These are phyloP conservation scores for Sporothrix euskadiensis DNA, from an alignment of 2,329 filamentous ascomycete species.

Conservation along the genomic window DNA sequence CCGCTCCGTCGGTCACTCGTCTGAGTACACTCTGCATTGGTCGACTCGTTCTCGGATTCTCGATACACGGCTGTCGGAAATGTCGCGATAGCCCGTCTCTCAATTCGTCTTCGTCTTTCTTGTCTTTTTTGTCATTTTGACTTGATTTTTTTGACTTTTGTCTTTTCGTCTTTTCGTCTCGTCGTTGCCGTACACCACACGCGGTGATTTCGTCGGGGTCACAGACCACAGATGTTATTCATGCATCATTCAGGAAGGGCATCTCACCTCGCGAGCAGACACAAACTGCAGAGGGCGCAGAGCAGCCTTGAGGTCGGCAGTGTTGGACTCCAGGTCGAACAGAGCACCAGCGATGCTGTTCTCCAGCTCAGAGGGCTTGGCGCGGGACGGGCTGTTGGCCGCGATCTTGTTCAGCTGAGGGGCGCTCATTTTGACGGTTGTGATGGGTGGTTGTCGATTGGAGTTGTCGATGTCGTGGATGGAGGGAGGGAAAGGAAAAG, in stretches of 20 bases:
- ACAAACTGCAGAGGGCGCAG: constrained; percentile 98
- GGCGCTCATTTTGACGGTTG: constrained; percentile 52
- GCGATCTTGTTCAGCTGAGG: constrained; percentile 95
- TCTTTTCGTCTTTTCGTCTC: not conserved
- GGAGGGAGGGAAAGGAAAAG: not conserved
- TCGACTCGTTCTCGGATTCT: constrained; percentile 1
- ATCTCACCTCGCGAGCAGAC: constrained; percentile 98
- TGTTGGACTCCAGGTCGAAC: constrained; percentile 99
- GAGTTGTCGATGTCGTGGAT: not conserved
- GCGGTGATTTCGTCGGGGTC: not conserved
- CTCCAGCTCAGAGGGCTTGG: constrained; percentile 97
- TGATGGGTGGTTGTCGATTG: constrained; percentile 23
- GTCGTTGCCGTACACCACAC: not conserved
- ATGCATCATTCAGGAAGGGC: constrained; percentile 25
- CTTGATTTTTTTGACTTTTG: too few species aligned
- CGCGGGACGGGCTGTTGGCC: constrained; percentile 91
- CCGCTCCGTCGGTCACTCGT: constrained; percentile 3
- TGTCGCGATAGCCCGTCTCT: not conserved
- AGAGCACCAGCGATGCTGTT: constrained; percentile 94
- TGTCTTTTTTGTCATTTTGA: too few species aligned
- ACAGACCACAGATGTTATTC: constrained; percentile 24
- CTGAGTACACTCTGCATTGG: not conserved
- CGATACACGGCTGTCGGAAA: not conserved
- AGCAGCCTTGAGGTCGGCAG: constrained; percentile 92
- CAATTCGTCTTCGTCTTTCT: not conserved